Base-by-base conservation (phyloP, 2,329 filamentous ascomycete genomes). In the Aspergillus udagawae region DNA sequence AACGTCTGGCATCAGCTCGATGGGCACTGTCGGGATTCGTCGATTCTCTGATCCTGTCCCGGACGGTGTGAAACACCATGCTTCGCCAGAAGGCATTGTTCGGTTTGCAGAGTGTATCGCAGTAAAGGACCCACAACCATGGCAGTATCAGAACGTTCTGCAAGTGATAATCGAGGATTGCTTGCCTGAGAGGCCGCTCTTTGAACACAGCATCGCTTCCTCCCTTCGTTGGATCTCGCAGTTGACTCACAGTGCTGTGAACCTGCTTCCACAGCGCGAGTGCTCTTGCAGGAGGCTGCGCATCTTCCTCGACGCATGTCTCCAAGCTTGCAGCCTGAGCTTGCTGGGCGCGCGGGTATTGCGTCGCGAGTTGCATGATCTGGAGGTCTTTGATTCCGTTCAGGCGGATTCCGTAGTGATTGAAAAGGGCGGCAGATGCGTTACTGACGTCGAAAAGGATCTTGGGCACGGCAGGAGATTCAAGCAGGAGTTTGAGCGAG, bases 381-480 rank as follows among this genome's bases (percentile, higher is more conserved):
- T 87, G 83, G 0, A 86, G 53, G 61, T 86, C 82, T 2, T 78
- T 59, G 9, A 85, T 64, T 0, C 80, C 78, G 0, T 61, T 57
- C 0, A 86, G 62, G 0, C 55, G 25, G 58, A 86, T 72, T 0
- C 64, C 44, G 59, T 71, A 84, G 35, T 76, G 79, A 48, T 47
- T 65, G 63, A 74, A 83, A 0, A 87, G 67, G 0, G 83, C 82
- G 61, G 86, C 80, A 0, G 83, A 82, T 62, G 85, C 82, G 60
- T 81, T 82, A 2, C 83, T 80, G 17, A 86, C 73, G 58, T 87
- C 83, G 62, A 85, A 86, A 58, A 86, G 77, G 29, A 80, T 78
- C 60, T 86, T 86, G 0, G 70, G 67, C 17, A 80, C 77, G 0
- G 49, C 8, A 0, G 59, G 6, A 0, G 72, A 75, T 65, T 85